These are phyloP conservation scores for Salmacisia buchloeana DNA, from an alignment of 1,284 basidiomycete genomes.

Conservation along the genomic window DNA sequence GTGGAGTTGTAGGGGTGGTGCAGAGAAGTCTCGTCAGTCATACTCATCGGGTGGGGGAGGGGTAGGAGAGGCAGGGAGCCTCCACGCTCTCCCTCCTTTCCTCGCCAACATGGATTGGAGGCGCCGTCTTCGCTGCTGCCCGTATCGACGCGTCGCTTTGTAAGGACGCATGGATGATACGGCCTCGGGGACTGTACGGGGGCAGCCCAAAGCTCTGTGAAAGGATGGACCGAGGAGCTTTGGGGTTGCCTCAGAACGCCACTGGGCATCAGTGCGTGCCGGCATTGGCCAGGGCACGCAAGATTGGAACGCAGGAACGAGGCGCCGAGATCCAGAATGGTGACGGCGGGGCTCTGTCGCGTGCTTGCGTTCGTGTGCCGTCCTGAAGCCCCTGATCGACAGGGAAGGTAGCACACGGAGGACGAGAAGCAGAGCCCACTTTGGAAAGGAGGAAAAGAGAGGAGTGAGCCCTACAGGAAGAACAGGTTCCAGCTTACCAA, in stretches of 20 bases:
- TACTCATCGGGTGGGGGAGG: background rate
- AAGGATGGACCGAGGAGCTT: too few species aligned
- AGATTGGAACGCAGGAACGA: too few species aligned
- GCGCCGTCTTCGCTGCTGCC: too few species aligned
- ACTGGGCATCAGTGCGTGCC: too few species aligned
- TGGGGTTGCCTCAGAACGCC: too few species aligned
- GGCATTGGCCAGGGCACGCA: too few species aligned
- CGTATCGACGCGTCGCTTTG: too few species aligned
- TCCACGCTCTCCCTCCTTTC: background rate
- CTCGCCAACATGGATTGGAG: background rate
- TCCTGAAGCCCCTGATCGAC: background rate
- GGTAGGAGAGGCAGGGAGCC: background rate
- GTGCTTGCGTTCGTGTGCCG: too few species aligned
- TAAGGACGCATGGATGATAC: background rate
- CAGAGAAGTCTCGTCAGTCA: background rate
- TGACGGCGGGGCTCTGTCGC: too few species aligned
- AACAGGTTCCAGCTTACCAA: conserved; percentile 66
- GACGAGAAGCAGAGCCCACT: background rate
- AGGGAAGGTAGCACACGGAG: background rate
- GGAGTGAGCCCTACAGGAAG: conserved; percentile 1
- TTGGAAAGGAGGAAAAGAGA: conserved; percentile 13
- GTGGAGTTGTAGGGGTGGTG: background rate
- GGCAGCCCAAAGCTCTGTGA: too few species aligned
- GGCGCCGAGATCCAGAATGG: too few species aligned
- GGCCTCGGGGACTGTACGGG: too few species aligned